Conservation (phyloP, 2,329 filamentous ascomycete species). For the Apiospora saccharicola region DNA sequence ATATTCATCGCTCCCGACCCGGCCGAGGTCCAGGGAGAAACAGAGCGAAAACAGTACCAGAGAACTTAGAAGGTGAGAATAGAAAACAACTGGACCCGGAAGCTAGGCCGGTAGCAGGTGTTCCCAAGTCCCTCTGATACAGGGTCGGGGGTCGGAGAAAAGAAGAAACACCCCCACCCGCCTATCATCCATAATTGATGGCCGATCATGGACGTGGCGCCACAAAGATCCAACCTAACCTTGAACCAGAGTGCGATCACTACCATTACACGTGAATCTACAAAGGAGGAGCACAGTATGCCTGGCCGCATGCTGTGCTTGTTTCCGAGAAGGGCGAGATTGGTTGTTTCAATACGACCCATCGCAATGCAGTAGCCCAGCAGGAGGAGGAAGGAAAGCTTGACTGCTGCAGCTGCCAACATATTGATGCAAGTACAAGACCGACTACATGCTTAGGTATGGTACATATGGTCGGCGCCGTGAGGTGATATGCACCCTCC, state of each 20-base stretch:
- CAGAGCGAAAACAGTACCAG: not conserved
- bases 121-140: slow-evolving; percentile 4
- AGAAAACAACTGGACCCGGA: slow-evolving; percentile 11
- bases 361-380: not conserved
- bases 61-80: not conserved
- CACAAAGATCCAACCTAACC: not conserved
- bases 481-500: not conserved
- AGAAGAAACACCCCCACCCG: not conserved
- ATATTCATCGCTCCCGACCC: not conserved
- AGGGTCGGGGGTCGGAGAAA: slow-evolving; percentile 11
- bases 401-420: not conserved
- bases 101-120: slow-evolving; percentile 1
- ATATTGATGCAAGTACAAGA: not conserved
- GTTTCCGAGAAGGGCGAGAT: slow-evolving; percentile 2
- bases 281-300: slow-evolving; percentile 5
- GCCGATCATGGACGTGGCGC: not conserved
- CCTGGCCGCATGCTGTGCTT: not conserved
- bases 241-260: not conserved
- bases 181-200: not conserved
- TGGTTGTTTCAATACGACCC: slow-evolving; percentile 11
- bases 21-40: not conserved
- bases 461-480: too few species aligned
- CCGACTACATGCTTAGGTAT: not conserved
- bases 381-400: not conserved
- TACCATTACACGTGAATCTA: not conserved